A percentile compares a stretch with the other conserved stretches of the same genome.
Evolutionary conservation across 1,284 basidiomycete species (phyloP).

Genomic region (Heterobasidion annosum): DNA sequence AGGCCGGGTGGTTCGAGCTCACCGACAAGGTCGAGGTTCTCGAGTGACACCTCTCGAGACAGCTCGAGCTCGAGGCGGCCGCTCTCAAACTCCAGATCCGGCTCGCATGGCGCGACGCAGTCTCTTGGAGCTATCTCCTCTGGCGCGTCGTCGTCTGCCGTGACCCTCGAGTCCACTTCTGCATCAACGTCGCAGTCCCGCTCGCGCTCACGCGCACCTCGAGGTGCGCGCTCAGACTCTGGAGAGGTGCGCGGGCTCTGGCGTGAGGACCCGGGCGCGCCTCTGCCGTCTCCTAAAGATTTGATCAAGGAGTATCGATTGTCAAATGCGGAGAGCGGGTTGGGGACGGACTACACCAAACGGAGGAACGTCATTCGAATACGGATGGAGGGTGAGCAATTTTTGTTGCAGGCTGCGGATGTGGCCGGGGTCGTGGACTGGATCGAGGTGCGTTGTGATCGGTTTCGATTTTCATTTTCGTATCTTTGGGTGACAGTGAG

Average conservation of each 20-base stretch:
- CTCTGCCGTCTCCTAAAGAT: slow-evolving; percentile 35
- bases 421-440: slow-evolving; percentile 86
- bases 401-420: slow-evolving; percentile 85
- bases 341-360: slow-evolving; percentile 95
- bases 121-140: background rate
- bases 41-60: background rate
- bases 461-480: slow-evolving; percentile 24
- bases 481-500: slow-evolving; percentile 3
- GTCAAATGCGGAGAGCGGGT: slow-evolving; percentile 85
- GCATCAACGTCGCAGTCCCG: background rate
- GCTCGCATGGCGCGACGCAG: background rate
- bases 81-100: slow-evolving; percentile 2
- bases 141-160: background rate
- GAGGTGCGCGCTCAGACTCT: background rate
- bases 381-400: slow-evolving; percentile 92
- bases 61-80: slow-evolving; percentile 5
- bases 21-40: background rate
- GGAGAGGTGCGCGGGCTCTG: slow-evolving; percentile 5
- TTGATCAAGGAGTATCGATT: slow-evolving; percentile 68
- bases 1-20: background rate
- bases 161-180: background rate
- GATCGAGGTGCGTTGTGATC: slow-evolving; percentile 64
- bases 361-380: slow-evolving; percentile 93
- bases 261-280: slow-evolving; percentile 16
- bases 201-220: background rate